phyloP scores from a whole-genome alignment of 306 rosid genomes.

The Phaseolus lunatus region DNA sequence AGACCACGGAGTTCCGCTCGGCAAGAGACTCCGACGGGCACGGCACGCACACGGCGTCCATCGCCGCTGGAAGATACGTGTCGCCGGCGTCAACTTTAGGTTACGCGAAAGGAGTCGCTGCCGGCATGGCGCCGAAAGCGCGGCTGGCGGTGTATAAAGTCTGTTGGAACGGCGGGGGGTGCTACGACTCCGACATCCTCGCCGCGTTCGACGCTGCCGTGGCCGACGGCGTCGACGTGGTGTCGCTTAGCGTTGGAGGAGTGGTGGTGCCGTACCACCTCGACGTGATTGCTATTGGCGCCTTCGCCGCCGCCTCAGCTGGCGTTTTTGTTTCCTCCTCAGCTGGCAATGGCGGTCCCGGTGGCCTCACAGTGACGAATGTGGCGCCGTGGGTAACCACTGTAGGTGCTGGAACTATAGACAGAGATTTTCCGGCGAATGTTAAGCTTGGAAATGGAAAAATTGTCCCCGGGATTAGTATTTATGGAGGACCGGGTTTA shows the following conservation, averaged over 20 bases:
- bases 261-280: constrained; percentile 88
- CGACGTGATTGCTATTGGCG: constrained; percentile 78
- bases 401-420: constrained; percentile 94
- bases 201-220: constrained; percentile 91
- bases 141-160: constrained; percentile 82
- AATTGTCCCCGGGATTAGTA: constrained; percentile 62
- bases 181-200: constrained; percentile 84
- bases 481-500: constrained; percentile 82
- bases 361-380: constrained; percentile 80
- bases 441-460: constrained; percentile 83
- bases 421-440: constrained; percentile 83
- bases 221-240: constrained; percentile 76
- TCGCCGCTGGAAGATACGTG: constrained; percentile 85
- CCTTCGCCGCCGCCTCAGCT: constrained; percentile 63
- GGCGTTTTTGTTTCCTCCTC: constrained; percentile 88
- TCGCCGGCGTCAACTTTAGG: constrained; percentile 80
- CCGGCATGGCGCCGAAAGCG: constrained; percentile 96
- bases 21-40: constrained; percentile 92
- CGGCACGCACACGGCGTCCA: constrained; percentile 88
- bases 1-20: constrained; percentile 70
- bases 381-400: constrained; percentile 94
- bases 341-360: constrained; percentile 92
- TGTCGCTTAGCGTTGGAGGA: constrained; percentile 88
- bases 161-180: constrained; percentile 88
- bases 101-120: constrained; percentile 75